Evolutionary conservation across 495 filamentous ascomycete species (phyloP).

Genomic region (Schizothecium vesticola): DNA sequence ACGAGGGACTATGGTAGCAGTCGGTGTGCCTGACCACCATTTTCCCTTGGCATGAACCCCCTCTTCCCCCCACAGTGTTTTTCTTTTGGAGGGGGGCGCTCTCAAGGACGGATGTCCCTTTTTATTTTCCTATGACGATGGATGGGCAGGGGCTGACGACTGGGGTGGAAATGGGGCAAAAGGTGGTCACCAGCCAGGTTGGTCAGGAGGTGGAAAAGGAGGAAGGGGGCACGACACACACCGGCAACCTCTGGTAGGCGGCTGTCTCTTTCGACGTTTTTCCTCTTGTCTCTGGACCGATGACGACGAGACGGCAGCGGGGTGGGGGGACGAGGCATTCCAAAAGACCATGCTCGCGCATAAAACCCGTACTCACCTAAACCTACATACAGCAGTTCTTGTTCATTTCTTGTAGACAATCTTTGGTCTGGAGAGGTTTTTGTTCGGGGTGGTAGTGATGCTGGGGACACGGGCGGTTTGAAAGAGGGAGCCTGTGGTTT

Average conservation of each 20-base stretch:
- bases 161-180: neutral
- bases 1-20: neutral
- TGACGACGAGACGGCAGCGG: neutral
- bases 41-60: neutral
- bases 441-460: neutral
- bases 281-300: neutral
- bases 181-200: neutral
- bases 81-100: neutral
- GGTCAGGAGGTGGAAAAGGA: neutral
- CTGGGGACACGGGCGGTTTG: neutral
- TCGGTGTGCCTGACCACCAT: no score
- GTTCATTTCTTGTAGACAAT: slow-evolving; percentile 7
- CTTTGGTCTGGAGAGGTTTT: neutral
- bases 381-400: neutral
- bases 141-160: neutral
- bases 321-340: neutral
- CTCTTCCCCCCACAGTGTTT: neutral
- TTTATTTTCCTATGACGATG: neutral
- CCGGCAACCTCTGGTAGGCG: neutral
- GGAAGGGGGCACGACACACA: neutral
- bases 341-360: slow-evolving; percentile 9
- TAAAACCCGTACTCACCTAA: neutral
- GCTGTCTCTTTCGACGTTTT: neutral
- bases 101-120: neutral
- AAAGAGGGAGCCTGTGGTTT: neutral